Percentiles rank a stretch among this genome's conserved stretches.
phyloP scores from a whole-genome alignment of 2,329 filamentous ascomycete species.

The Microascus cirrosus region DNA sequence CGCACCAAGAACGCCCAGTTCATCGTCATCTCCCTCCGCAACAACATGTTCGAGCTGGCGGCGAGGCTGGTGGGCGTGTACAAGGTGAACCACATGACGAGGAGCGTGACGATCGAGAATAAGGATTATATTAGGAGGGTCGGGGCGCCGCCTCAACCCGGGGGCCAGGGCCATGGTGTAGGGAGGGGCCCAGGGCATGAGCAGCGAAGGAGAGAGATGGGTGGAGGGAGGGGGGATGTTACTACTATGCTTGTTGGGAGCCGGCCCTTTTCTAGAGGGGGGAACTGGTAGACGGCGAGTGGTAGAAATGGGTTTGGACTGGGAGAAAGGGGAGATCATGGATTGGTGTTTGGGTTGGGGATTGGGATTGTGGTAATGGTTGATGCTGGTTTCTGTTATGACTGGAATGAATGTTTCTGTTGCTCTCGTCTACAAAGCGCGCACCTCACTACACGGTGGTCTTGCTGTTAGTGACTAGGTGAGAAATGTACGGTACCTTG shows the following conservation, averaged over 20 bases:
- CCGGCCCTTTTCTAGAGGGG: background rate
- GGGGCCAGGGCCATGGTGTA: background rate
- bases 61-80: slow-evolving; percentile 91
- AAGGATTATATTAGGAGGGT: slow-evolving; percentile 53
- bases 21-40: slow-evolving; percentile 92
- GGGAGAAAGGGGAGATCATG: background rate
- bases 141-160: slow-evolving; percentile 11
- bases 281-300: too few species aligned
- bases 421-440: too few species aligned
- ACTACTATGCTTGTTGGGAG: slow-evolving; percentile 4
- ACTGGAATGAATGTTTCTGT: background rate
- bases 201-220: background rate
- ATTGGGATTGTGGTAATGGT: background rate
- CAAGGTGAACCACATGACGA: slow-evolving; percentile 98
- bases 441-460: too few species aligned
- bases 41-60: slow-evolving; percentile 99
- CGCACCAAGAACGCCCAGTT: slow-evolving; percentile 98
- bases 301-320: too few species aligned
- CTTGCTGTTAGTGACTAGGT: too few species aligned
- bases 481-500: too few species aligned
- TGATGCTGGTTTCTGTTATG: background rate
- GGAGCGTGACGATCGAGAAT: slow-evolving; percentile 84
- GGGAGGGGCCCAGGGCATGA: background rate
- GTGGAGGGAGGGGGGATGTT: background rate
- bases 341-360: background rate